phyloP scores from a whole-genome alignment of 2,329 filamentous ascomycete genomes.

The Stagonosporopsis rhizophila region DNA sequence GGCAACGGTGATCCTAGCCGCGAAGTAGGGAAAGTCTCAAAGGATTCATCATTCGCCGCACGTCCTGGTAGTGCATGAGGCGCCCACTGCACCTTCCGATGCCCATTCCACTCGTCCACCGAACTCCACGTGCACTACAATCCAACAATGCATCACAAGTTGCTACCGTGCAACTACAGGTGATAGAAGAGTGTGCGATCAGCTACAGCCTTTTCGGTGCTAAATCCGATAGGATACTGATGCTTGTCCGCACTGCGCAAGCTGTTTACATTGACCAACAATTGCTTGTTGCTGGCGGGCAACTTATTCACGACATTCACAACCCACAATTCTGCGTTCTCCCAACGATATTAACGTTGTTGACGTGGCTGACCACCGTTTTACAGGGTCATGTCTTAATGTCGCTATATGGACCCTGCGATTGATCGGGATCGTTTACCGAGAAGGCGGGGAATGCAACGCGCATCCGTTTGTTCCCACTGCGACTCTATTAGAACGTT shows the following conservation, averaged over 20 bases:
- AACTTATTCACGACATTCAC: not conserved
- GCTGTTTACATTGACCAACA: not conserved
- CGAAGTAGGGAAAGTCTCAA: not conserved
- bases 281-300: not conserved
- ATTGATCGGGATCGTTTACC: not conserved
- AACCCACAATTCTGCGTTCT: not conserved
- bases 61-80: not conserved
- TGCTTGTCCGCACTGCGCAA: not conserved
- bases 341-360: not conserved
- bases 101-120: slow-evolving; percentile 3
- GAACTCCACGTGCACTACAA: slow-evolving; percentile 1
- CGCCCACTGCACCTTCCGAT: slow-evolving; percentile 2
- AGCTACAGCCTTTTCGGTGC: not conserved
- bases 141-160: not conserved
- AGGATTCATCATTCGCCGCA: not conserved
- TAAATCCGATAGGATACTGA: not conserved
- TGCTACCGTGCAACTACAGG: not conserved
- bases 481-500: not conserved
- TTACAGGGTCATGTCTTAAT: not conserved
- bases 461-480: not conserved
- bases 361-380: not conserved
- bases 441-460: slow-evolving; percentile 2
- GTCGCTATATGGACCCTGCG: not conserved
- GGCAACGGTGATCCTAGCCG: slow-evolving; percentile 1
- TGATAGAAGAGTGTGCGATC: not conserved